These are phyloP conservation scores for Cucurbita pepo DNA, from an alignment of 306 rosid species.

Conservation along the genomic window DNA sequence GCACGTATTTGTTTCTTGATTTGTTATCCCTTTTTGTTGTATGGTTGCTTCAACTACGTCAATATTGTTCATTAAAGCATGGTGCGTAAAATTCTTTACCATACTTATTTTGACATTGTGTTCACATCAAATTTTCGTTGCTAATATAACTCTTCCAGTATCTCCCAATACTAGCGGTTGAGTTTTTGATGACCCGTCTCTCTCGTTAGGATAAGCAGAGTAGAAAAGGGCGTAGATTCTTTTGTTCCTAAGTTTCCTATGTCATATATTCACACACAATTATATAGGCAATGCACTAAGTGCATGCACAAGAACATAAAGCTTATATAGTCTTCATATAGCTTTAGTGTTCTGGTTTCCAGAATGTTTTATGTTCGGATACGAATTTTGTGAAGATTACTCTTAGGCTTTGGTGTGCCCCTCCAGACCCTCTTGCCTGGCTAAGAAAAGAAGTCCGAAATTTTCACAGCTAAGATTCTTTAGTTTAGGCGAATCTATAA, in stretches of 20 bases:
- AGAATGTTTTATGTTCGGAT: not conserved
- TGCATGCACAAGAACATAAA: not conserved
- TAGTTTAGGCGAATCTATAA: not conserved
- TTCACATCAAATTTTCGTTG: not conserved
- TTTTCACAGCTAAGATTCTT: not conserved
- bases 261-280: not conserved
- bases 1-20: too few species aligned
- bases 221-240: not conserved
- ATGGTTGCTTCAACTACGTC: too few species aligned
- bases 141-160: not conserved
- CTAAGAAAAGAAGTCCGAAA: not conserved
- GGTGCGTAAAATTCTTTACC: too few species aligned
- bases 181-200: not conserved
- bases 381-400: not conserved
- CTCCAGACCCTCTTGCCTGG: not conserved
- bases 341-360: not conserved
- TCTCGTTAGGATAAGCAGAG: not conserved
- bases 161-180: not conserved
- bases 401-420: not conserved
- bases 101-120: not conserved
- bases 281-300: not conserved
- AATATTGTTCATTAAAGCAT: too few species aligned
- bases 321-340: not conserved
- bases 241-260: not conserved
- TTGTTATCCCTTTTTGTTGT: too few species aligned